Conservation (phyloP, 441 rosid species). For the Euphorbia schlechtendalii region DNA sequence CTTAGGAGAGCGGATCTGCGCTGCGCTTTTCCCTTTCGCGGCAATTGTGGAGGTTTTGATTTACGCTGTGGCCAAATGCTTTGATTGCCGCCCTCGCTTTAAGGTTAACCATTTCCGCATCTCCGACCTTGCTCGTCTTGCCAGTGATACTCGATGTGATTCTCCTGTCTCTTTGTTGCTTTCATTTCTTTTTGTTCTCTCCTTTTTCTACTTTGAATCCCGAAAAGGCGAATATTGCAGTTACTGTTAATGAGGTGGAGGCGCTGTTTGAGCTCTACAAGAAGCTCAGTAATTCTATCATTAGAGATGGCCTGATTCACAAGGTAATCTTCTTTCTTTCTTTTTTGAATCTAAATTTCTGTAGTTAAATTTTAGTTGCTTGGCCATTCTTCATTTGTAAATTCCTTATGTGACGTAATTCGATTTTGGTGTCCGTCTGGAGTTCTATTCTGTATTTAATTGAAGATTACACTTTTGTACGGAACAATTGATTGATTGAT, state of each 20-base stretch:
- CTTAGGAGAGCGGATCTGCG: slow-evolving; percentile 58
- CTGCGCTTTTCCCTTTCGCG: slow-evolving; percentile 46
- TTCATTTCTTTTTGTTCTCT: too few species aligned
- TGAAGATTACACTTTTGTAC: neutral
- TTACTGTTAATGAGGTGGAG: slow-evolving; percentile 71
- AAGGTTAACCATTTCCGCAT: slow-evolving; percentile 10
- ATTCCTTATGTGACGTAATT: neutral
- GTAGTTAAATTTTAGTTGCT: neutral
- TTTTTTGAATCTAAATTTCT: neutral
- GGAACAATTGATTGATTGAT: neutral
- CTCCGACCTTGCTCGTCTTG: slow-evolving; percentile 46
- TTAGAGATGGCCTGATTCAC: slow-evolving; percentile 74
- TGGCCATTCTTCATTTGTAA: neutral
- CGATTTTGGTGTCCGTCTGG: neutral
- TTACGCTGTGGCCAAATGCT: slow-evolving; percentile 36
- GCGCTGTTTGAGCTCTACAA: slow-evolving; percentile 65
- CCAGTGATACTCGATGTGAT: slow-evolving; percentile 50
- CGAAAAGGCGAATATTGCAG: slow-evolving; percentile 28
- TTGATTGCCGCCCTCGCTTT: slow-evolving; percentile 27
- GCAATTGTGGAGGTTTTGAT: slow-evolving; percentile 43
- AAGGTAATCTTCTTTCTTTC: slow-evolving; percentile 43
- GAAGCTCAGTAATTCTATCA: slow-evolving; percentile 65
- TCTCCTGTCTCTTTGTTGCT: neutral
- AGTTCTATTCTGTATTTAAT: neutral
- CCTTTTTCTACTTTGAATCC: neutral